These are phyloP conservation scores for Uncinocarpus reesii DNA, from an alignment of 2,329 filamentous ascomycete genomes.

Conservation along the genomic window DNA sequence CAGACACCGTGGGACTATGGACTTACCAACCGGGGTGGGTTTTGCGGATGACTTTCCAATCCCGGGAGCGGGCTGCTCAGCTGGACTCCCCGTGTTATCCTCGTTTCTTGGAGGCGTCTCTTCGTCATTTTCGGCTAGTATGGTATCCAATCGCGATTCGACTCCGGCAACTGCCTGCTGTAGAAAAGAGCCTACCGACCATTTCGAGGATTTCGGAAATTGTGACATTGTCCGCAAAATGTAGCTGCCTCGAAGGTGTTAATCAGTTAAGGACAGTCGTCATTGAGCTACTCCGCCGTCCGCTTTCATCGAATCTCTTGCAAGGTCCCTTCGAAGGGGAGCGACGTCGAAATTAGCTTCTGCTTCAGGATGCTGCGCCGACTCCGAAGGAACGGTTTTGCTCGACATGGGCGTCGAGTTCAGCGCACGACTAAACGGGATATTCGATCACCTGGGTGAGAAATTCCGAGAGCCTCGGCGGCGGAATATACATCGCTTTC, in stretches of 20 bases:
- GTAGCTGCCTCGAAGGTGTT: neutral
- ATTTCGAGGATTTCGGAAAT: slow-evolving; percentile 43
- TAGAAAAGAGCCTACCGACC: slow-evolving; percentile 60
- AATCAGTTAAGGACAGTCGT: neutral
- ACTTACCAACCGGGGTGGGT: slow-evolving; percentile 25
- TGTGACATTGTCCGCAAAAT: slow-evolving; percentile 10
- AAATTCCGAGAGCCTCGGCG: neutral
- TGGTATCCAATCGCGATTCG: slow-evolving; percentile 83
- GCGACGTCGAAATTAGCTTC: neutral
- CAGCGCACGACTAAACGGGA: neutral
- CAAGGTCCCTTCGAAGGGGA: neutral
- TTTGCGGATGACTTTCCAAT: slow-evolving; percentile 20
- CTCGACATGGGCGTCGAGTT: neutral
- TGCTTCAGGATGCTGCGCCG: neutral
- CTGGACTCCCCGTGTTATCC: slow-evolving; percentile 25
- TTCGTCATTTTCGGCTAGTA: slow-evolving; percentile 66
- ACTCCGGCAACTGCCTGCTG: slow-evolving; percentile 87
- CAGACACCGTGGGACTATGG: neutral
- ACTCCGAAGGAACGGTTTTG: neutral
- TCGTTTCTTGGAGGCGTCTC: slow-evolving; percentile 31
- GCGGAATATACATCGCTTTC: no score
- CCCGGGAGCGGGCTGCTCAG: slow-evolving; percentile 27
- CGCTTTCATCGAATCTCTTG: neutral
- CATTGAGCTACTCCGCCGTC: neutral
- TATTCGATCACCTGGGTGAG: neutral